Base-by-base conservation (phyloP, 345 rosid species). In the Nephelium lappaceum region DNA sequence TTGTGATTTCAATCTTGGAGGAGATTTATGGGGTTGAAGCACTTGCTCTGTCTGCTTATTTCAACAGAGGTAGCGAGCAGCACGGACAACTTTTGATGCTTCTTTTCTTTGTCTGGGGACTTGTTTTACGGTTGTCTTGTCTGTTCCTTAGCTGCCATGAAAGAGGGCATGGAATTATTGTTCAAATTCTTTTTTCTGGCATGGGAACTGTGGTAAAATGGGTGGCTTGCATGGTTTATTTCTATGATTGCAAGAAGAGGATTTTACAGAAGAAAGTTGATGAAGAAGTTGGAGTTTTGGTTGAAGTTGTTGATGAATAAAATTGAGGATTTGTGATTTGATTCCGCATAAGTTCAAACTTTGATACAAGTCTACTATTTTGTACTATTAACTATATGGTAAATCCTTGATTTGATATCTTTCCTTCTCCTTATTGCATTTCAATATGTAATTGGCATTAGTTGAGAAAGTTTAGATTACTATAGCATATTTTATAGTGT, bases 201-300 rank as follows among this genome's bases (percentile, higher is more conserved):
- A 12, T 83, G 7, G 88, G 80, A 68, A 83, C 83, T 72, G 69
- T 82, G 72, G 39, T 84, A 15, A 89, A 88, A 70, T 89, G 88
- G 93, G 77, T 85, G 47, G 86, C 83, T 38, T 86, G 76, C 74
- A 78, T 84, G 42, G 77, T 91, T 2, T 81, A 79, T 73, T 85
- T 85, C 82, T 69, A 78, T 24, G 81, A 86, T 31, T 83, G 85
- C 81, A 80, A 74, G 80, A 71, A 68, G 39, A 66, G 67, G 62
- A 58, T 77, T 69, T 41, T 83, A 49, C 80, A 72, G 78, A 79
- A 78, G 78, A 71, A 53, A 71, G 73, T 70, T 14, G 89, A 86
- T 47, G 79, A 72, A 58, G 87, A 86, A 74, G 74, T 79, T n/a
- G 83, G 79, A 67, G 63, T 21, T 45, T 42, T 25, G 2, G 53